Base-by-base conservation (phyloP, 345 rosid species). In the Rhizophora apiculata region DNA sequence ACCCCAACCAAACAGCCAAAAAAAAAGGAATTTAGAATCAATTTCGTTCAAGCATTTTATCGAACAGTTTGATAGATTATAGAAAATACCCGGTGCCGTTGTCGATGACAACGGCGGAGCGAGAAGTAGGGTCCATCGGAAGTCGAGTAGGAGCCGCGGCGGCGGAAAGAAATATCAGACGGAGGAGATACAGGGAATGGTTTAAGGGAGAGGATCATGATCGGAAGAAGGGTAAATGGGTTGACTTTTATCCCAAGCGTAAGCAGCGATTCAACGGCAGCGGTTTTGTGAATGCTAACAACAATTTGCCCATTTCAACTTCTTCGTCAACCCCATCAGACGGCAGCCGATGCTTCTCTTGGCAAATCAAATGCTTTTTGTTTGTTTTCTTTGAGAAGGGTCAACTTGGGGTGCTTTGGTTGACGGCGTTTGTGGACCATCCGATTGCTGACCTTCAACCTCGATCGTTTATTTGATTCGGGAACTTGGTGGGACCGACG, bases 81-180 rank as follows among this genome's bases (percentile, higher is more conserved):
- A 13, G 49, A 22, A 53, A 71, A 56, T 19, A 92, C 99, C 99
- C 99, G 59, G 99, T 86, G 68, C 99, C 99, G 70, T 86, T 90
- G 79, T 95, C 98, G 79, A 95, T 90, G 78, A 95, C 99, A 76
- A 95, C 88, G 60, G 99, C 91, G 30, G 98, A 96, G 49, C 99
- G 92, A 72, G 88, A 82, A 49, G 94, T 79, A 64, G 97, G 91
- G 80, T 90, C 99, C 99, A 95, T 95, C 22, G 62, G 57, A 62
- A 67, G 49, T 1, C 49, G 60, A 51, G 56, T 20, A 11, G 53
- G 66, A 27, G 56, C 24, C 62, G 69, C 56, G 37, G 52, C 22
- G 65, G 68, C 52, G 63, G 76, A 51, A 74, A 53, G 55, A 92
- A 90, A 88, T 80, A 89, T 77, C 82, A 81, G 78, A 74, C 67